Percentiles rank a stretch among this genome's conserved stretches.
phyloP scores from a whole-genome alignment of 108 stramenopile species.

The Chaetoceros muelleri region DNA sequence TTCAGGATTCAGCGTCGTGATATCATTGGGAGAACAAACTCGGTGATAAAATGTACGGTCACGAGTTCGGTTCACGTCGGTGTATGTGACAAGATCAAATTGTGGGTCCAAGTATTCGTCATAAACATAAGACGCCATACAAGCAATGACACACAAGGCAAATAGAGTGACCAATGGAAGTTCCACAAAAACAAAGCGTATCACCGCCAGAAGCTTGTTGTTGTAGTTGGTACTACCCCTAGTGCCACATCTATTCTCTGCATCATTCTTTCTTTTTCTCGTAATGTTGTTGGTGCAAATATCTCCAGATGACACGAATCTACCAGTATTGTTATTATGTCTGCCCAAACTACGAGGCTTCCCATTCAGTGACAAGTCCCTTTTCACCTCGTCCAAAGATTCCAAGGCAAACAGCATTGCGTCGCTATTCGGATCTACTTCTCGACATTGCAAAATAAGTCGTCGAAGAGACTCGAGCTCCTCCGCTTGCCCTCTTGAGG shows the following conservation, averaged over 20 bases:
- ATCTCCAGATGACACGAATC: no score
- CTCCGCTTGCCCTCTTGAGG: no score
- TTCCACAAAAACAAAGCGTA: conserved; percentile 3
- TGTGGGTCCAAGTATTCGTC: conserved; percentile 8
- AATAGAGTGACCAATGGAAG: conserved; percentile 1
- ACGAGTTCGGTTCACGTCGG: neutral
- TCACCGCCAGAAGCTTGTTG: neutral
- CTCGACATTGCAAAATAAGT: neutral
- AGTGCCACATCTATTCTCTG: no score
- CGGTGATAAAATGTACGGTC: conserved; percentile 11
- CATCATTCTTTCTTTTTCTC: no score
- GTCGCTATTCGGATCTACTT: neutral
- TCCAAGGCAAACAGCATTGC: neutral
- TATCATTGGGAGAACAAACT: conserved; percentile 1
- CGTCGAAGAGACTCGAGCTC: neutral
- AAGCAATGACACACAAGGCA: neutral
- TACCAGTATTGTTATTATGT: no score
- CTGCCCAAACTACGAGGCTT: no score
- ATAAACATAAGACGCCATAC: conserved; percentile 1
- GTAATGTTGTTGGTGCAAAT: no score
- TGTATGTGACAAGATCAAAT: conserved; percentile 1
- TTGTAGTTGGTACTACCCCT: no score
- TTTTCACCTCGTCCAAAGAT: neutral
- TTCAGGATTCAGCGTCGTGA: neutral
- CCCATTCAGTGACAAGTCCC: no score